Conservation (phyloP, 2,329 filamentous ascomycete species). For the Diaporthe longicolla region DNA sequence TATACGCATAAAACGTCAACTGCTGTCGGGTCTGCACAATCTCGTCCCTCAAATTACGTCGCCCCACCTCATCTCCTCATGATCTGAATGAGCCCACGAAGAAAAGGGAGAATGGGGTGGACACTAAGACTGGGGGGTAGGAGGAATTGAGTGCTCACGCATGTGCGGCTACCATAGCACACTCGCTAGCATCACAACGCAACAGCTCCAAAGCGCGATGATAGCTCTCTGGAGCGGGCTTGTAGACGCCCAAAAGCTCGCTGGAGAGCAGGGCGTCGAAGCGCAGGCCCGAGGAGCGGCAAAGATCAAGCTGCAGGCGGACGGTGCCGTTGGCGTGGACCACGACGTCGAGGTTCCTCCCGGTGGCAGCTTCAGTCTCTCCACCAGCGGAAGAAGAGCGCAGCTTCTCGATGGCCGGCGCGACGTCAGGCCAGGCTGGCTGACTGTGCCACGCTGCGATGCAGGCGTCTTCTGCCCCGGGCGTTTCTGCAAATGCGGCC, state of each 20-base stretch:
- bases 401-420: constrained; percentile 56
- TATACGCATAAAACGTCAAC: constrained; percentile 40
- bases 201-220: constrained; percentile 60
- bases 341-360: constrained; percentile 56
- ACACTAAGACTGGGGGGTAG: no score
- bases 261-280: constrained; percentile 69
- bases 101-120: no score
- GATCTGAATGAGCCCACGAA: no score
- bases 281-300: constrained; percentile 59
- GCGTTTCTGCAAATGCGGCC: constrained; percentile 43
- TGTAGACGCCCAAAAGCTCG: constrained; percentile 63
- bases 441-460: constrained; percentile 63
- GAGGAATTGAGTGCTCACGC: neutral
- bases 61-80: no score
- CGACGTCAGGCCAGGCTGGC: constrained; percentile 66
- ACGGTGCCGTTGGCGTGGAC: constrained; percentile 70
- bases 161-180: constrained; percentile 68
- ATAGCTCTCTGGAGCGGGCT: constrained; percentile 64
- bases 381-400: constrained; percentile 10
- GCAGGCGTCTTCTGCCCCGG: constrained; percentile 44
- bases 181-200: constrained; percentile 60
- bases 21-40: no score
- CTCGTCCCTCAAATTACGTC: no score
- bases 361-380: constrained; percentile 14
- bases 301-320: constrained; percentile 67